Base-by-base conservation (phyloP, 805 yeast genomes). In the Ogataea populi-albae region DNA sequence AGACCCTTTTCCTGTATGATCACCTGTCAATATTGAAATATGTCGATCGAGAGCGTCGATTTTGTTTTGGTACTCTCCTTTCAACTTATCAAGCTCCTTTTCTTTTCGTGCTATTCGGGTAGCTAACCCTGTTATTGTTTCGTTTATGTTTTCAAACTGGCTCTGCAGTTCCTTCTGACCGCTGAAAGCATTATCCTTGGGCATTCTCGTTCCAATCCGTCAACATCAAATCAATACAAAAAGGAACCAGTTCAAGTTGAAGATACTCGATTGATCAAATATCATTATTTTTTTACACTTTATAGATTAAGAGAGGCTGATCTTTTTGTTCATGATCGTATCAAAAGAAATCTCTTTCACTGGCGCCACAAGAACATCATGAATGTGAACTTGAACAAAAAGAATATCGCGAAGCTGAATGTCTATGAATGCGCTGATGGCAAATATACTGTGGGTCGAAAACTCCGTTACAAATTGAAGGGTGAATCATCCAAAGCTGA, bases 81-180 rank as follows among this genome's bases (percentile, higher is more conserved):
- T 52, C 22, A 50, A 44, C 3, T 33, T 39, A 17, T 64, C 70
- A 16, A 71, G 49, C 40, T 71, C 71, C 26, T 53, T 54, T 21
- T 66, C 64, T 45, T 69, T 70, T 25, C 53, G 48, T 5, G 50
- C 46, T 9, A 69, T 59, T 2, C 57, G 55, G 31, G 57, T 44
- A 1, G 74, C 74, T n/a, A 71, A 54, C 8, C 44, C 38, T 5
- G 50, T 28, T 16, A 57, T 41, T 12, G 51, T 43, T n/a, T 30
- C 37, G 25, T 46, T 52, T 5, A 56, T 34, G 23, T 43, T 42
- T 10, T 38, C 46, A 5, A 52, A 34, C 26, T 52, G 47, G 10
- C 11, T 22, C 23, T 22, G n/a, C n/a, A n/a, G n/a, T n/a, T n/a
- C n/a, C n/a, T n/a, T n/a, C n/a, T n/a, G n/a, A n/a, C n/a, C n/a